phyloP scores from a whole-genome alignment of 176 grass and related monocot genomes.

The Thalia dealbata region DNA sequence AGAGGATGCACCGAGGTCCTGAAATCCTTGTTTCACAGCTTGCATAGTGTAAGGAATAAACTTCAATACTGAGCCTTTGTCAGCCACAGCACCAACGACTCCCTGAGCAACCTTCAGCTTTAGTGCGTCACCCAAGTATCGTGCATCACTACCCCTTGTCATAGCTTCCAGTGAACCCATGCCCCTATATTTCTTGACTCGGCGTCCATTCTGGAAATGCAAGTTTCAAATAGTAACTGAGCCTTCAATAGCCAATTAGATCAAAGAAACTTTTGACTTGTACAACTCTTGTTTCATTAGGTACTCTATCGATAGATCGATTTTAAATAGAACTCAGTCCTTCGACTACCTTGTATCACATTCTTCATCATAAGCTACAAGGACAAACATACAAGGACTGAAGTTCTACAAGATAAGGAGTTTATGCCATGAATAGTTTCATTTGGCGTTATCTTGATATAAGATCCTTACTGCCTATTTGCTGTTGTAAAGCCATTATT shows the following conservation, averaged over 20 bases:
- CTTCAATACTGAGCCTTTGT: constrained; percentile 85
- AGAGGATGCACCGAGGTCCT: constrained; percentile 88
- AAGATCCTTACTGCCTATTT: no score
- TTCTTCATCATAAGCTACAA: no score
- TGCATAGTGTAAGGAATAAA: constrained; percentile 98
- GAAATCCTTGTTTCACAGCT: constrained; percentile 93
- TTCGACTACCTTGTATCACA: no score
- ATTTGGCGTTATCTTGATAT: no score
- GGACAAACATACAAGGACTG: no score
- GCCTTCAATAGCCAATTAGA: background rate
- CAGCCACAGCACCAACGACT: constrained; percentile 86
- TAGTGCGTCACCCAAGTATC: constrained; percentile 86
- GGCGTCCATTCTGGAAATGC: constrained; percentile 40
- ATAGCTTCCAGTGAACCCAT: constrained; percentile 97
- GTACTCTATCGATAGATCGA: no score
- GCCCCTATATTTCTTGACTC: constrained; percentile 89
- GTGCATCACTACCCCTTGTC: constrained; percentile 83
- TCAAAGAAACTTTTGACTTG: background rate
- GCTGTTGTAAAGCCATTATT: no score
- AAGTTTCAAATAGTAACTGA: background rate
- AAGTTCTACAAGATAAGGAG: no score
- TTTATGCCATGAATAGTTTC: no score
- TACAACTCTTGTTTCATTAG: no score
- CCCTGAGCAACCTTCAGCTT: constrained; percentile 90
- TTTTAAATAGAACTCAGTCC: no score